Evolutionary conservation across 106 monocot species (phyloP).

Genomic region (Allium fistulosum): DNA sequence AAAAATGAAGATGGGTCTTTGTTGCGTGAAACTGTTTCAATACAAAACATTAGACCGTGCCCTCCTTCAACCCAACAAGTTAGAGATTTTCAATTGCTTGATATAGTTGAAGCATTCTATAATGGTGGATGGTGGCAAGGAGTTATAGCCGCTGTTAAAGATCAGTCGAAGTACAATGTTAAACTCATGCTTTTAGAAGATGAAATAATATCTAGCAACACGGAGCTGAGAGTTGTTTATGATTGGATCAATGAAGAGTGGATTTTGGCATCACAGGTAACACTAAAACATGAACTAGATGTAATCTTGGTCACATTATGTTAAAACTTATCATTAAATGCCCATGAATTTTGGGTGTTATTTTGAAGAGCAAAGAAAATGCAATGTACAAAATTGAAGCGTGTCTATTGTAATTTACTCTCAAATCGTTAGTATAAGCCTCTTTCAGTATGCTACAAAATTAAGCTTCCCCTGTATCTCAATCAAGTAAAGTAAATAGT

Average conservation of each 20-base stretch:
- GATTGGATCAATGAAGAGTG: conserved; percentile 13
- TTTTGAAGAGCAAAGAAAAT: no score
- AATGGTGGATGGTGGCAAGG: conserved; percentile 22
- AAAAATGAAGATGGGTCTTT: background rate
- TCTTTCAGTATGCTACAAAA: no score
- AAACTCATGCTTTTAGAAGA: conserved; percentile 25
- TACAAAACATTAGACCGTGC: conserved; percentile 18
- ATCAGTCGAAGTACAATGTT: conserved; percentile 2
- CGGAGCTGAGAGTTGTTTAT: conserved; percentile 11
- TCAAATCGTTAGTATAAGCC: no score
- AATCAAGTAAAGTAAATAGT: no score
- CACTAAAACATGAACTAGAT: background rate
- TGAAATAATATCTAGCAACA: conserved; percentile 21
- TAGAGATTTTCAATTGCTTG: conserved; percentile 6
- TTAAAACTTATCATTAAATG: no score
- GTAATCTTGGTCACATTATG: no score
- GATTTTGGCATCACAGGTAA: conserved; percentile 18
- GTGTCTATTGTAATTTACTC: no score
- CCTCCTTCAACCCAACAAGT: background rate
- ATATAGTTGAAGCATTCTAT: conserved; percentile 28
- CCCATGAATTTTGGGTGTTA: no score
- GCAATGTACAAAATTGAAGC: no score
- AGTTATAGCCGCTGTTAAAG: conserved; percentile 4
- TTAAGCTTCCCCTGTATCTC: no score
- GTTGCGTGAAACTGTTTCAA: conserved; percentile 16